phyloP scores from a whole-genome alignment of 2,329 filamentous ascomycete genomes.

The Trichoderma sp. region DNA sequence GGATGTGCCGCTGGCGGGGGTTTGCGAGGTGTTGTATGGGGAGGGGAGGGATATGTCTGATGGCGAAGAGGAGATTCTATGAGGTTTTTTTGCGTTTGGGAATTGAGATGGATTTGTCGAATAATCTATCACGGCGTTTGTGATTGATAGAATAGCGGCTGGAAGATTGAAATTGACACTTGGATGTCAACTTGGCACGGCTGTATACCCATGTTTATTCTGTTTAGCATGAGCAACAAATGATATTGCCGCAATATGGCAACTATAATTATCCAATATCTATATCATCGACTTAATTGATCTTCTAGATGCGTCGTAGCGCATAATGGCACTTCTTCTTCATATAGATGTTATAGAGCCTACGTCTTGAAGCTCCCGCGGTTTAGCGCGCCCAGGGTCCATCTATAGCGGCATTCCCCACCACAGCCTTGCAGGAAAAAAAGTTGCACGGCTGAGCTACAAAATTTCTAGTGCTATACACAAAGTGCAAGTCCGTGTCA shows the following conservation, averaged over 20 bases:
- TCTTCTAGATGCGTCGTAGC: neutral
- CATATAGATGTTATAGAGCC: neutral
- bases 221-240: neutral
- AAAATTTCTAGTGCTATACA: conserved; percentile 30
- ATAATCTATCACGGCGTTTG: conserved; percentile 12
- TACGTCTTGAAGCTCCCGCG: neutral
- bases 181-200: neutral
- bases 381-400: conserved; percentile 15
- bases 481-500: neutral
- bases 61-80: conserved; percentile 30
- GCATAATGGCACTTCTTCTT: neutral
- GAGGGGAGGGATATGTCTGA: conserved; percentile 47
- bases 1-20: conserved; percentile 92
- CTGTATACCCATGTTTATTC: neutral
- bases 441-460: conserved; percentile 30
- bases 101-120: conserved; percentile 9
- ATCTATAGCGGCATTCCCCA: conserved; percentile 24
- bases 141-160: neutral
- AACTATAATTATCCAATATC: neutral
- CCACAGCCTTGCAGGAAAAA: conserved; percentile 33
- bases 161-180: neutral
- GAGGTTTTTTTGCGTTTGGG: neutral
- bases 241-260: neutral
- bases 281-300: neutral
- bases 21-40: conserved; percentile 93